Conservation (phyloP, 257 asterid species). For the Phtheirospermum japonicum region DNA sequence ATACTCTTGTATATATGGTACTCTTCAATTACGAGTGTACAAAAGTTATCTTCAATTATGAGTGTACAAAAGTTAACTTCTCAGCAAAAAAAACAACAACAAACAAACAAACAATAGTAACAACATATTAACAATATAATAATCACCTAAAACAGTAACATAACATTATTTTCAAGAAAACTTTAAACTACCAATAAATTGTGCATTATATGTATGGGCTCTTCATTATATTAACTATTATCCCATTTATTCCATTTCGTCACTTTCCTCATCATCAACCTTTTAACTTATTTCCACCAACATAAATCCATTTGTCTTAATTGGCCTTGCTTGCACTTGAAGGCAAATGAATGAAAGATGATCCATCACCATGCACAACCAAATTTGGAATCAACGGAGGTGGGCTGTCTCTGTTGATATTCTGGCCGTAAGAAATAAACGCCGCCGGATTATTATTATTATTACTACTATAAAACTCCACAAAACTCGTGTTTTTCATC, state of each 20-base stretch:
- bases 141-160: slow-evolving; percentile 1
- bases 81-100: slow-evolving; percentile 15
- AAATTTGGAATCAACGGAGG: slow-evolving; percentile 45
- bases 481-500: slow-evolving; percentile 29
- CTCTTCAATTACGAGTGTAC: no score
- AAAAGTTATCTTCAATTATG: no score
- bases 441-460: slow-evolving; percentile 27
- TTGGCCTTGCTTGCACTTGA: slow-evolving; percentile 63
- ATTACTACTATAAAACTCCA: slow-evolving; percentile 38
- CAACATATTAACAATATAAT: not conserved
- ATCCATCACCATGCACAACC: slow-evolving; percentile 52
- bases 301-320: slow-evolving; percentile 26
- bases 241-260: not conserved
- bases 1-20: no score
- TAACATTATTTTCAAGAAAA: slow-evolving; percentile 1
- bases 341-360: slow-evolving; percentile 62
- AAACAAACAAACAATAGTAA: no score
- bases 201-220: no score
- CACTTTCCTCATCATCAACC: slow-evolving; percentile 6
- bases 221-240: slow-evolving; percentile 14
- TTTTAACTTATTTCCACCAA: slow-evolving; percentile 16
- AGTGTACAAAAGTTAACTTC: not conserved
- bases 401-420: slow-evolving; percentile 35
- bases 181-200: no score
- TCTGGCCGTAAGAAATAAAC: slow-evolving; percentile 34